Base-by-base conservation (phyloP, 345 rosid species). In the Eucalyptus pauciflora region DNA sequence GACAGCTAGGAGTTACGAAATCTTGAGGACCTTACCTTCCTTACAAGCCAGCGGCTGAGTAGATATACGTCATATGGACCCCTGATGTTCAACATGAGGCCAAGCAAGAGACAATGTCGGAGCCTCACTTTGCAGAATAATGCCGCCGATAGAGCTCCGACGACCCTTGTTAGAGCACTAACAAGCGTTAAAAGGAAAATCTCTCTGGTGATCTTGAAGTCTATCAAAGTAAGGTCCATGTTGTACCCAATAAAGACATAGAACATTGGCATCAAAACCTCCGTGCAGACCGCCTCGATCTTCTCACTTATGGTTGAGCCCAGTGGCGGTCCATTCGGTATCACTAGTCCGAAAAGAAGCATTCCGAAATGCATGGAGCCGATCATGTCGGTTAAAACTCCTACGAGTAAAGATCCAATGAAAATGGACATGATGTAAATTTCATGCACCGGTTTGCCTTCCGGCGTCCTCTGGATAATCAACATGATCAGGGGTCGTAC, bases 261-360 rank as follows among this genome's bases (percentile, higher is more conserved):
- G 62, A 90, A 89, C 54, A 90, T 71, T 6, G 93, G 93, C 83
- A 91, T 25, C 20, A 92, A 64, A 80, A 92, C 14, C 16, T 92
- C 93, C 33, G 27, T 86, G 54, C 91, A 50, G 58, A 91, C 9
- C 5, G 52, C 41, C 64, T 92, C 94, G n/a, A 88, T 86, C 89
- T 88, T 91, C 64, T 90, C 89, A 37, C 86, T 85, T 31, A 91
- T 46, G 17, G 89, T 89, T 5, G 91, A 50, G 16, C 94, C 92
- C 1, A 91, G 49, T 1, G 91, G 93, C 11, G 90, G 88, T 49
- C 93, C 94, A 13, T 79, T 89, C 2, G 94, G 92, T 58, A 92
- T 86, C 7, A 92, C 43, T 13, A 89, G 71, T 3, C 93, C 92
- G 67, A 91, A 50, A 2, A 90, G 33, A 4, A 92, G 58, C 27